phyloP scores from a whole-genome alignment of 768 basidiomycete genomes.

The Tulasnella sp. region DNA sequence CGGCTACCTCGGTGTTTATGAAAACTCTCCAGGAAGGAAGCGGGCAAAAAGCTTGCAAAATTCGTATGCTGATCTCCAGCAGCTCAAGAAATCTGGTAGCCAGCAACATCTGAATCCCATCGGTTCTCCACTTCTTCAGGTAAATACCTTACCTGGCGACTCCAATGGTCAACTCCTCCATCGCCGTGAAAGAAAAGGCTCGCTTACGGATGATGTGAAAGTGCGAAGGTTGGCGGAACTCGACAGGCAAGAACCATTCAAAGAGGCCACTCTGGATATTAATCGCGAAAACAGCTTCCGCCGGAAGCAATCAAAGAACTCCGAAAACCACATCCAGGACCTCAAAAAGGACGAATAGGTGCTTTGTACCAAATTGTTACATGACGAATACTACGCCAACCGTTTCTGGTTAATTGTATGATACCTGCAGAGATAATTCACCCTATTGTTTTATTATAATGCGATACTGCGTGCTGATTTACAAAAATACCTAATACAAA shows the following conservation, averaged over 20 bases:
- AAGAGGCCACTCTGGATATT: conserved; percentile 48
- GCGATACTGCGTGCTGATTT: too few relatives aligned
- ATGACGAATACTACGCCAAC: too few relatives aligned
- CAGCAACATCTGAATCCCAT: conserved; percentile 7
- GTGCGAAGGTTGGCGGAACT: conserved; percentile 51
- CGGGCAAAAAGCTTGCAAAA: conserved; percentile 47
- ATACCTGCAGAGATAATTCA: too few relatives aligned
- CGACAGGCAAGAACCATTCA: conserved; percentile 45
- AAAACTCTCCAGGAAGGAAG: conserved; percentile 29
- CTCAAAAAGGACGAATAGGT: too few relatives aligned
- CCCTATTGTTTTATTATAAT: too few relatives aligned
- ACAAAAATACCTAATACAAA: too few relatives aligned
- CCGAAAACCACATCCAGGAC: too few relatives aligned
- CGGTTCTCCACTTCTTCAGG: not conserved
- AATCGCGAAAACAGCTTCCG: conserved; percentile 40
- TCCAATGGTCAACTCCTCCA: not conserved
- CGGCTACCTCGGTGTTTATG: conserved; percentile 43
- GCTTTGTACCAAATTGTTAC: too few relatives aligned
- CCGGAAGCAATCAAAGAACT: too few relatives aligned
- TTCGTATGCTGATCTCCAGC: conserved; percentile 74
- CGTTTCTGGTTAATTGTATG: too few relatives aligned
- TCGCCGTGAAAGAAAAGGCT: conserved; percentile 41
- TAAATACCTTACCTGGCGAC: not conserved
- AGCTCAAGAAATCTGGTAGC: conserved; percentile 26
- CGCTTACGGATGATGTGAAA: conserved; percentile 49